Base-by-base conservation (phyloP, 2,329 filamentous ascomycete genomes). In the Aspergillus nomiae region DNA sequence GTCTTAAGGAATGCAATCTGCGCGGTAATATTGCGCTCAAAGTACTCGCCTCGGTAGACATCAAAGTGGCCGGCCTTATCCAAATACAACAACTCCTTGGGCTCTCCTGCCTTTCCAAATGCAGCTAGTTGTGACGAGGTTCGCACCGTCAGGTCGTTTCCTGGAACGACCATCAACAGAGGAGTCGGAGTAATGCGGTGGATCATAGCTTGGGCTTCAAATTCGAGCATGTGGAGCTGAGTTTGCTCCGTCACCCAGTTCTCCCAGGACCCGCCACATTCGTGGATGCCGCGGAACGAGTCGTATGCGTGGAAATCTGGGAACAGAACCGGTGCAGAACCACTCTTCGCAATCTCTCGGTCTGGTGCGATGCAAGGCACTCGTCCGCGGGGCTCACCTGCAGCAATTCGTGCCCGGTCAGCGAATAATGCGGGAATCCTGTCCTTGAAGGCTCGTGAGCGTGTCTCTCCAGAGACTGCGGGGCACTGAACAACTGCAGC, bases 161-260 rank as follows among this genome's bases (percentile, higher is more conserved):
- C 45, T 16, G 45, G 45, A 5, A 48, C 7, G 2, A 48, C 45
- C 45, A 48, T 48, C 3, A 48, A 8, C 12, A 48, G 45, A 1
- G 45, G 45, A 16, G 45, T 48, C 1, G 45, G 45, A 6, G 45
- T 3, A 3, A 48, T 28, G 12, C 45, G 45, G 7, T 48, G 45
- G 0, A 48, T 26, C 45, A 48, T 63, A 1, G 30, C 54, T 34
- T 55, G 26, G 3, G 60, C 62, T 34, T 64, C 55, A 24, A 63
- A 46, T 16, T 74, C 67, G 8, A 79, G 54, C 45, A 60, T 78
- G 74, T 7, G 73, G 68, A 3, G 74, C 71, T 8, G 73, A 75
- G 69, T 74, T 58, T 70, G 73, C 12, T 80, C 45, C 2, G 77
- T 80, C 9, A 78, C 71, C 41, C 77, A 73, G 51, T 80, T 80